A percentile compares a stretch with the other conserved stretches of the same genome.
Evolutionary conservation across 2,329 filamentous ascomycete genomes (phyloP).

Genomic region (Colletotrichum liaoningense): DNA sequence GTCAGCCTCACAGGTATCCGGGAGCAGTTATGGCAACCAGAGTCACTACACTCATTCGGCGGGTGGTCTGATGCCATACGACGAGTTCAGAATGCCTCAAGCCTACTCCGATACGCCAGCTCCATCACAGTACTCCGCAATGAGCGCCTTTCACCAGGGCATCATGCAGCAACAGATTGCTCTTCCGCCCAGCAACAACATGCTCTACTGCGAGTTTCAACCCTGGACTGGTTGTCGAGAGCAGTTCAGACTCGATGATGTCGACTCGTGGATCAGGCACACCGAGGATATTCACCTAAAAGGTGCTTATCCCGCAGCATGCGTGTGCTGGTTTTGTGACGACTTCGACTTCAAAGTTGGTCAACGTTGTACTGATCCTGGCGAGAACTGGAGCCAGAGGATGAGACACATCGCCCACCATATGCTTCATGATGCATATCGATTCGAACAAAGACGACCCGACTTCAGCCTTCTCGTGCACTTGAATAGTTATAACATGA

Average conservation of each 20-base stretch:
- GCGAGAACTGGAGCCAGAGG: conserved; percentile 49
- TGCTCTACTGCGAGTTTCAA: conserved; percentile 59
- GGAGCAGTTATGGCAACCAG: conserved; percentile 3
- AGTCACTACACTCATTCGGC: conserved; percentile 15
- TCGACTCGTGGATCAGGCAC: conserved; percentile 59
- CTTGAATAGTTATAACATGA: not conserved
- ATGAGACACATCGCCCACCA: conserved; percentile 64
- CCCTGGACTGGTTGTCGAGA: conserved; percentile 48
- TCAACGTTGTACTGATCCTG: conserved; percentile 24
- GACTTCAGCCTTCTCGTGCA: conserved; percentile 30
- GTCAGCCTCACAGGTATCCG: conserved; percentile 11
- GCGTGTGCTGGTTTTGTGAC: conserved; percentile 65
- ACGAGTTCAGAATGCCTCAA: conserved; percentile 8
- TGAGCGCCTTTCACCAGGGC: conserved; percentile 11
- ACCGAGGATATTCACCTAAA: conserved; percentile 50
- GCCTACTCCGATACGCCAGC: conserved; percentile 38
- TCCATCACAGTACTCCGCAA: conserved; percentile 36
- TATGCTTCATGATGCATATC: conserved; percentile 43
- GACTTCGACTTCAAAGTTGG: conserved; percentile 43
- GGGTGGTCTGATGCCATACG: not conserved
- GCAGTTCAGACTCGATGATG: conserved; percentile 51
- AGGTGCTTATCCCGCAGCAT: conserved; percentile 46
- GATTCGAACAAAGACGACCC: conserved; percentile 23
- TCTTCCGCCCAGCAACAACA: conserved; percentile 26
- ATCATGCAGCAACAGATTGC: not conserved